Evolutionary conservation across 441 rosid species (phyloP).

Genomic region (Syzygium malaccense): DNA sequence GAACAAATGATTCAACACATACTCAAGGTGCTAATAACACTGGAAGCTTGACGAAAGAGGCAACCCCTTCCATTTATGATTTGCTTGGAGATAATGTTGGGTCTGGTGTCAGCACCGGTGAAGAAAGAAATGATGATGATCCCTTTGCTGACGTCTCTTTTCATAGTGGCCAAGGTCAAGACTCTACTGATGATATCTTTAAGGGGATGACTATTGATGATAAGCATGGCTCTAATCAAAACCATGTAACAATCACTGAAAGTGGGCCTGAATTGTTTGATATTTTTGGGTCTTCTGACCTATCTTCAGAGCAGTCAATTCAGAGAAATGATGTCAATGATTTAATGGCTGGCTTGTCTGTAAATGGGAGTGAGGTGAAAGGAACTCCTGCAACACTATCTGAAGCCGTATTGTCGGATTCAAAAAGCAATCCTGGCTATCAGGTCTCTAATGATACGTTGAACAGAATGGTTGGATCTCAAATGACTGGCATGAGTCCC

Average conservation of each 20-base stretch:
- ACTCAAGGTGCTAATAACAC: slow-evolving; percentile 28
- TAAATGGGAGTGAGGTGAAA: slow-evolving; percentile 37
- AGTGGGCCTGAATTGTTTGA: slow-evolving; percentile 45
- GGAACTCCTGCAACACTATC: slow-evolving; percentile 23
- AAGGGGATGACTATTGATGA: slow-evolving; percentile 67
- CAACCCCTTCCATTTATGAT: slow-evolving; percentile 63
- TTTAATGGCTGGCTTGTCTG: slow-evolving; percentile 65
- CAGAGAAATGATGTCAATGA: slow-evolving; percentile 37
- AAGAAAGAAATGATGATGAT: slow-evolving; percentile 54
- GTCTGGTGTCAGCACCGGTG: slow-evolving; percentile 22
- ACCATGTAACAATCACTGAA: slow-evolving; percentile 19
- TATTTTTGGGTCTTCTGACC: slow-evolving; percentile 52
- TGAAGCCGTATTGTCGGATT: slow-evolving; percentile 37
- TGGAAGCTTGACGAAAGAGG: slow-evolving; percentile 18
- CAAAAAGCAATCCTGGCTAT: slow-evolving; percentile 24
- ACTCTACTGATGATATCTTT: slow-evolving; percentile 54
- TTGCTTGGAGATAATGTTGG: slow-evolving; percentile 59
- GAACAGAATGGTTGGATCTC: slow-evolving; percentile 47
- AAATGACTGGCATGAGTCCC: slow-evolving; percentile 34
- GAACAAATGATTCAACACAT: slow-evolving; percentile 31
- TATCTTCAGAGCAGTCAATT: slow-evolving; percentile 30
- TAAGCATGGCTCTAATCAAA: slow-evolving; percentile 27
- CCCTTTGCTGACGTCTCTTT: slow-evolving; percentile 93
- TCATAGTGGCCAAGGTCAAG: slow-evolving; percentile 45
- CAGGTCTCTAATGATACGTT: slow-evolving; percentile 36